Base-by-base conservation (phyloP, 805 yeast species). In the Myxozyma sirexii region DNA sequence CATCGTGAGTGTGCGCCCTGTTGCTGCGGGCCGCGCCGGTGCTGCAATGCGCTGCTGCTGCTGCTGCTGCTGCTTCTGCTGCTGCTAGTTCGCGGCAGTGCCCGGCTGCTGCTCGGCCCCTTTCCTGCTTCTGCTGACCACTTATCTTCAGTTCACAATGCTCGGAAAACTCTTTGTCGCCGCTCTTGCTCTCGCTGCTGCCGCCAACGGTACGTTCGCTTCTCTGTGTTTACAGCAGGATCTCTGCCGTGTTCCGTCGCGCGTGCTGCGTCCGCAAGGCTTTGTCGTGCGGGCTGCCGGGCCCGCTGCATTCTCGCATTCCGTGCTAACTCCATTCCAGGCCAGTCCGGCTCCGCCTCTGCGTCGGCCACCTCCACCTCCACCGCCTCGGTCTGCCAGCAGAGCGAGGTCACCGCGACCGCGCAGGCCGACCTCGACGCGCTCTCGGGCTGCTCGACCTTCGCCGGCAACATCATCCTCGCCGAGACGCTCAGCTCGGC, bases 391-490 rank as follows among this genome's bases (percentile, higher is more conserved):
- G 53, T 37, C 42, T 67, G 69, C 65, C 35, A 33, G 46, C 54
- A 62, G 57, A 29, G 63, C 51, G 64, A 81, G 83, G 64, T 83
- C 83, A 88, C 96, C 54, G 96, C 90, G 69, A 84, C 94, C 56
- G 83, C 85, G 44, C 90, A 91, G 76, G 69, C 88, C 33, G 92
- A 90, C 68, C 84, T 93, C 72, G 96, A 90, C 70, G 71, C 74
- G 27, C 82, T 87, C 56, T 75, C 89, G 51, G 79, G 84, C 48
- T 94, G 99, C 84, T 75, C 82, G 39, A 87, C 90, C 64, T 80
- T 94, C 68, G 82, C 82, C 65, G 98, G 97, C 81, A 86, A 86
- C 74, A 78, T 94, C 69, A 75, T 79, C 76, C 81, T 93, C 72
- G 79, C 76, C 65, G 75, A 86, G 63, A 85, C 84, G 66, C 35